phyloP scores from a whole-genome alignment of 495 filamentous ascomycete genomes.

The Penicillium taxi region DNA sequence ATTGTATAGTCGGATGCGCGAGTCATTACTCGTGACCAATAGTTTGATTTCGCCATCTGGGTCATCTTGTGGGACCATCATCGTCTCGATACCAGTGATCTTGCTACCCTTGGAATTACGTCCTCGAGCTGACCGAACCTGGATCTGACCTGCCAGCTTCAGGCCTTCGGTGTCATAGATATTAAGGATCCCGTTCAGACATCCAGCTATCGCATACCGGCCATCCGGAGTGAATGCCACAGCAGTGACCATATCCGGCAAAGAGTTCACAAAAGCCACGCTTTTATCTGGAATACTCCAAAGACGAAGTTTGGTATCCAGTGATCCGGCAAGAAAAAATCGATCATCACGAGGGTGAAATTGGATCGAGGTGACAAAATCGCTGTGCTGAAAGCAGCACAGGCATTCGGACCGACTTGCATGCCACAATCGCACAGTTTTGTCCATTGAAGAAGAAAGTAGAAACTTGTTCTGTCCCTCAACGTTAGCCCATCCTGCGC shows the following conservation, averaged over 20 bases:
- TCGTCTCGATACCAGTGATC: slow-evolving; percentile 89
- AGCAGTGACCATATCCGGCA: slow-evolving; percentile 86
- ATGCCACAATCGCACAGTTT: slow-evolving; percentile 95
- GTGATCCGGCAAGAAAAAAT: slow-evolving; percentile 90
- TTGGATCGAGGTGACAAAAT: slow-evolving; percentile 89
- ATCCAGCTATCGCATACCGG: slow-evolving; percentile 80
- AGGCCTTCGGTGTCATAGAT: slow-evolving; percentile 95
- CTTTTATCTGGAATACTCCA: slow-evolving; percentile 98
- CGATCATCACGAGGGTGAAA: slow-evolving; percentile 95
- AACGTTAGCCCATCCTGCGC: slow-evolving; percentile 8
- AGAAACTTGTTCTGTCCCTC: slow-evolving; percentile 76
- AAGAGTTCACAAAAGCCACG: slow-evolving; percentile 75
- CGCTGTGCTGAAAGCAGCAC: slow-evolving; percentile 92
- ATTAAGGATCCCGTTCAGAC: slow-evolving; percentile 74
- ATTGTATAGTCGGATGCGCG: slow-evolving; percentile 85
- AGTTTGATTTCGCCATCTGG: slow-evolving; percentile 72
- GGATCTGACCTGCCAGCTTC: slow-evolving; percentile 73
- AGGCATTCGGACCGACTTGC: slow-evolving; percentile 77
- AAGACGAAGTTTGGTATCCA: slow-evolving; percentile 84
- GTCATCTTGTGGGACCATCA: slow-evolving; percentile 50
- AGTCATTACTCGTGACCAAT: slow-evolving; percentile 91
- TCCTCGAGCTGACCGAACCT: slow-evolving; percentile 81
- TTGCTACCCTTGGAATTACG: slow-evolving; percentile 95
- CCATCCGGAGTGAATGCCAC: slow-evolving; percentile 93
- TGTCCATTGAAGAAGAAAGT: slow-evolving; percentile 95